A percentile compares a stretch with the other conserved stretches of the same genome.
Evolutionary conservation across 75 land plant genomes (phyloP).

Genomic region (Sequoia sempervirens): DNA sequence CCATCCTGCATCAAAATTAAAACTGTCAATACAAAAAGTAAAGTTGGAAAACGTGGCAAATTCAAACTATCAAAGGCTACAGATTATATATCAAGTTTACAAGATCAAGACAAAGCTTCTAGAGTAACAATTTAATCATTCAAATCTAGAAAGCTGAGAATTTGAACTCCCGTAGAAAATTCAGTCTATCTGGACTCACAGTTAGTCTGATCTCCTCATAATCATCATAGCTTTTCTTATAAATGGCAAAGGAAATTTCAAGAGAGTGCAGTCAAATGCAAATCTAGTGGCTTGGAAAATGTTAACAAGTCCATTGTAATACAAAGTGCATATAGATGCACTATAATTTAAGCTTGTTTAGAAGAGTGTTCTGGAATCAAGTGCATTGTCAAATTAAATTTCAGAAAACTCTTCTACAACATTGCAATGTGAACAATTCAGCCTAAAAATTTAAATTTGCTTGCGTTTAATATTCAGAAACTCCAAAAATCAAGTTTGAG

Average conservation of each 20-base stretch:
- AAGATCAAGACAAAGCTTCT: neutral
- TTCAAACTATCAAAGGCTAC: neutral
- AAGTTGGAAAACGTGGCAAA: neutral
- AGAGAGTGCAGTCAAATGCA: neutral
- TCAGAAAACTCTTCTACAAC: no score
- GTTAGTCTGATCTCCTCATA: neutral
- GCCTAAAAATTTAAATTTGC: no score
- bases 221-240: neutral
- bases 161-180: neutral
- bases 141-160: neutral
- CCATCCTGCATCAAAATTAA: constrained; percentile 41
- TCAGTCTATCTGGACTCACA: neutral
- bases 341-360: neutral
- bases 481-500: neutral
- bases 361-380: no score
- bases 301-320: neutral
- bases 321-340: neutral
- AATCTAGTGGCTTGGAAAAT: neutral
- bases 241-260: neutral
- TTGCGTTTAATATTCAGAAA: neutral
- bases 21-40: neutral
- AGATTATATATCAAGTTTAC: neutral
- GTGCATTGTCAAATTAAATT: no score
- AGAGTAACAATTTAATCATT: neutral
- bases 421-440: no score